These are phyloP conservation scores for Chlamydomonas urium DNA, from an alignment of 139 green algal species.

Conservation along the genomic window DNA sequence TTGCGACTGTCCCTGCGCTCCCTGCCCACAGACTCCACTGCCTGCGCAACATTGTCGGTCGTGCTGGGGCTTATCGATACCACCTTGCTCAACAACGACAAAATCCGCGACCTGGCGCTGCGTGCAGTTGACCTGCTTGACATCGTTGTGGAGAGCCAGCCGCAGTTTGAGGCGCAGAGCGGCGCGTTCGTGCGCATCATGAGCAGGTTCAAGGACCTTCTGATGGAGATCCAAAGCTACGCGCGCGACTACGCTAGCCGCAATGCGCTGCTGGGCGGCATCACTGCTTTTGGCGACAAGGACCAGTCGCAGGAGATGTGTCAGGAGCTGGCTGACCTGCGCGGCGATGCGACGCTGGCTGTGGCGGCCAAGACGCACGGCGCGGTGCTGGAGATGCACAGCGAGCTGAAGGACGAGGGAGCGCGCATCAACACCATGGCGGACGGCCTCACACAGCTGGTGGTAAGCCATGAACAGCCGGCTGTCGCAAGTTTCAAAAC, in stretches of 20 bases:
- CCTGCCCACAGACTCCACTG: background rate
- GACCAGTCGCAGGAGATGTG: background rate
- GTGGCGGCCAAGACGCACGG: background rate
- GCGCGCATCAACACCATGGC: background rate
- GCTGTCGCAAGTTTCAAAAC: background rate
- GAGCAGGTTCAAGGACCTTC: background rate
- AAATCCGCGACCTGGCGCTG: slow-evolving; percentile 2
- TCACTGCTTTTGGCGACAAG: background rate
- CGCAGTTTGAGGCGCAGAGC: background rate
- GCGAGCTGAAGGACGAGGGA: background rate
- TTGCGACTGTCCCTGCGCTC: background rate
- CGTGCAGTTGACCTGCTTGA: background rate
- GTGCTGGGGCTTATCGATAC: background rate
- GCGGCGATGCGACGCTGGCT: background rate
- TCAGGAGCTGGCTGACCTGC: background rate
- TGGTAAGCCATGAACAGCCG: background rate
- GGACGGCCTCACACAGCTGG: background rate
- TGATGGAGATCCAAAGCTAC: slow-evolving; percentile 2
- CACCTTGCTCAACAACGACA: background rate
- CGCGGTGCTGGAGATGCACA: background rate
- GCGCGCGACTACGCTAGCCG: background rate
- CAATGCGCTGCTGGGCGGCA: background rate
- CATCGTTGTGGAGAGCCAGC: background rate
- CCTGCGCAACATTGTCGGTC: background rate
- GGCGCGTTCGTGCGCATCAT: background rate